Evolutionary conservation across 2,329 filamentous ascomycete species (phyloP).

Genomic region (Xylaria sp.): DNA sequence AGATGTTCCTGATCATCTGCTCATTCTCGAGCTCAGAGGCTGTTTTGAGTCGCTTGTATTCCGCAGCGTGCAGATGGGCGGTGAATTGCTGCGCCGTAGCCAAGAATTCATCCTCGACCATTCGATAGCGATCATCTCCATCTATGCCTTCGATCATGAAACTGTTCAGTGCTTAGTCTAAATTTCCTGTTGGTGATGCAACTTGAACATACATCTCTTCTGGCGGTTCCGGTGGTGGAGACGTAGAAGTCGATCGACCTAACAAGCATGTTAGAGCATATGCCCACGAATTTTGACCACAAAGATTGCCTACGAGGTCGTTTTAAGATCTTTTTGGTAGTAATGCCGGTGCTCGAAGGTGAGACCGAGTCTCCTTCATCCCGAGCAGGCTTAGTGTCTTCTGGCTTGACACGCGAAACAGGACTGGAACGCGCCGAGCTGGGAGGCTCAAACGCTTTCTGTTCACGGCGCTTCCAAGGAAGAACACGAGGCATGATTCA

Average conservation of each 20-base stretch:
- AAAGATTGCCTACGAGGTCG: conserved; percentile 25
- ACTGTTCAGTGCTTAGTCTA: conserved; percentile 51
- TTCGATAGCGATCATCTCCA: conserved; percentile 78
- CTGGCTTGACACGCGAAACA: conserved; percentile 29
- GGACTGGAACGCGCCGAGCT: conserved; percentile 36
- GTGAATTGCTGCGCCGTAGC: conserved; percentile 76
- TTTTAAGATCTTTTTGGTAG: conserved; percentile 29
- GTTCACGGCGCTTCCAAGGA: conserved; percentile 59
- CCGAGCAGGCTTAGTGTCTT: conserved; percentile 27
- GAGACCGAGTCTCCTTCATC: conserved; percentile 23
- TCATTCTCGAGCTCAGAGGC: conserved; percentile 66
- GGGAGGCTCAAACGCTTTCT: conserved; percentile 25
- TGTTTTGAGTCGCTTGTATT: conserved; percentile 76
- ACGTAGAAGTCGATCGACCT: conserved; percentile 60
- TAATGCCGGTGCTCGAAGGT: conserved; percentile 24
- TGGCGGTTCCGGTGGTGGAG: conserved; percentile 62
- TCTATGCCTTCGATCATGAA: conserved; percentile 73
- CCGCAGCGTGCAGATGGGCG: conserved; percentile 78
- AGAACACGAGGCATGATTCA: conserved; percentile 61
- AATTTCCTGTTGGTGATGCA: background rate
- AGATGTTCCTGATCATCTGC: conserved; percentile 61
- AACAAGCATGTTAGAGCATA: conserved; percentile 11
- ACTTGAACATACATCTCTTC: conserved; percentile 55
- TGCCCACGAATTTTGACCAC: too few relatives aligned
- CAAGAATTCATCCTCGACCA: conserved; percentile 86